Percentiles rank a stretch among this genome's conserved stretches.
Conservation (phyloP, 495 filamentous ascomycete genomes). For the Schizothecium vesticola region DNA sequence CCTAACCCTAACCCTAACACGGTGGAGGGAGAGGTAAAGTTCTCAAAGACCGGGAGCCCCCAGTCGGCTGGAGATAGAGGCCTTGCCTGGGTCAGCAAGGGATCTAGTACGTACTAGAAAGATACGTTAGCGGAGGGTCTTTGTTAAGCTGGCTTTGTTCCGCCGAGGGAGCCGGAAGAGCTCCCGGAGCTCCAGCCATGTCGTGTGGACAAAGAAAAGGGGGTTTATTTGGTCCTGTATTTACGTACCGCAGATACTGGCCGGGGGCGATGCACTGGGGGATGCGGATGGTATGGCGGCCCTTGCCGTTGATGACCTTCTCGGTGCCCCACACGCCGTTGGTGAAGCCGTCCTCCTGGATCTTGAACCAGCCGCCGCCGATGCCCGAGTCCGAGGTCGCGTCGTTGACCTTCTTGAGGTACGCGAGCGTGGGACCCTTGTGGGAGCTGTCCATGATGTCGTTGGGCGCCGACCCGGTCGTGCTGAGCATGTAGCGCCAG, state of each 20-base stretch:
- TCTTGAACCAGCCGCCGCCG: constrained; percentile 48
- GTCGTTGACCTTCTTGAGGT: constrained; percentile 47
- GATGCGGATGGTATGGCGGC: constrained; percentile 40
- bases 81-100: no score
- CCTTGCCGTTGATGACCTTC: constrained; percentile 44
- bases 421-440: constrained; percentile 43
- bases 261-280: constrained; percentile 42
- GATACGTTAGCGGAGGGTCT: no score
- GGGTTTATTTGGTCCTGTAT: no score
- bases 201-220: no score
- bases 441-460: constrained; percentile 46
- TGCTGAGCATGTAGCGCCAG: constrained; percentile 45
- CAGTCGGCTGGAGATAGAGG: no score
- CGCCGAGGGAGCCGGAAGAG: no score
- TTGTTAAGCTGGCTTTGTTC: no score
- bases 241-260: constrained; percentile 34
- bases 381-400: constrained; percentile 38
- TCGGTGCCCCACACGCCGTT: constrained; percentile 40
- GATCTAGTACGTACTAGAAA: no score
- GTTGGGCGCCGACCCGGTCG: constrained; percentile 30
- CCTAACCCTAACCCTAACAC: no score
- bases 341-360: constrained; percentile 41
- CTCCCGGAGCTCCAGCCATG: no score
- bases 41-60: no score
- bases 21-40: no score